Base-by-base conservation (phyloP, 306 rosid species). In the Prunus mume region DNA sequence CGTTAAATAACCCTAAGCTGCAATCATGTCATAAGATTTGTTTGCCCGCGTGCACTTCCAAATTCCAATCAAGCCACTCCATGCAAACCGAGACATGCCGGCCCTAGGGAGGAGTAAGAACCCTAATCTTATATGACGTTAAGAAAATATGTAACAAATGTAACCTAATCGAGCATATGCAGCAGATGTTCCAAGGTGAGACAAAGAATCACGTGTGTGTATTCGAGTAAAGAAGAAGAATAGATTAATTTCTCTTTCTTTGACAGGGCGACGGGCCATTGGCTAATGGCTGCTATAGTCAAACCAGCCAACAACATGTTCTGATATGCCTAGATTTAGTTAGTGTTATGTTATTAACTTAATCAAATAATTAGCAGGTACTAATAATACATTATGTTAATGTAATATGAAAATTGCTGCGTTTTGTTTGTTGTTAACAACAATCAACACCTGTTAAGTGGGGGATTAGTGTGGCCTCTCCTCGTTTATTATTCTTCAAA, bases 241-340 rank as follows among this genome's bases (percentile, higher is more conserved):
- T n/a, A 12, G 4, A 34, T 12, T 11, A 4, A 70, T 7, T 30
- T 46, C 30, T 5, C 22, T 51, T n/a, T 52, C 50, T 71, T 52
- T 28, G 74, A 38, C 62, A 9, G 27, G 63, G 63, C 9, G 74
- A 52, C 18, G 12, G 61, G 18, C 15, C 27, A 70, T 70, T 52
- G 62, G 18, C 25, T 70, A 11, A 52, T 30, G 20, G 22, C 65
- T 47, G 38, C 38, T 6, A 7, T 34, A 34, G 64, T 56, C 65
- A 72, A 72, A 56, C n/a, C 28, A 56, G 76, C 65, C 34, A 58
- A n/a, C 76, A 41, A 32, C 46, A 30, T 72, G 76, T 20, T 52
- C 22, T 15, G 65, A 38, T 41, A 56, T 14, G 52, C 15, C 22
- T n/a, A 8, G 54, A 72, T 13, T 72, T 18, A 22, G 76, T 22